Evolutionary conservation across 768 basidiomycete species (phyloP).

Genomic region (Neoboletus magnificus): DNA sequence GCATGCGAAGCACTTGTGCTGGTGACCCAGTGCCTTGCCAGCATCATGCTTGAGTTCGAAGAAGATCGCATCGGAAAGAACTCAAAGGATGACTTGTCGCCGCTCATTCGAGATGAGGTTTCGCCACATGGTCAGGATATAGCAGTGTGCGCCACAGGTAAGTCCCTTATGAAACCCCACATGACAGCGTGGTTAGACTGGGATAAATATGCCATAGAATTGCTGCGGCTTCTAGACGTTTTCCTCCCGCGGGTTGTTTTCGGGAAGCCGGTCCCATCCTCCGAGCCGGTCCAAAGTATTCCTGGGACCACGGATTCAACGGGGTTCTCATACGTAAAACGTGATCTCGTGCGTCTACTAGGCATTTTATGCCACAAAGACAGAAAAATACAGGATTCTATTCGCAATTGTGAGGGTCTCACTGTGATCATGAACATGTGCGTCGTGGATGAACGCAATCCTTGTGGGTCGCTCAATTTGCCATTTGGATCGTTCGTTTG

Average conservation of each 20-base stretch:
- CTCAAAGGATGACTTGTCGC: slow-evolving; percentile 26
- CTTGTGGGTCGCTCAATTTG: slow-evolving; percentile 58
- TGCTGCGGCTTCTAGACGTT: slow-evolving; percentile 69
- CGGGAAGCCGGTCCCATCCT: slow-evolving; percentile 50
- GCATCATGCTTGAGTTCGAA: slow-evolving; percentile 47
- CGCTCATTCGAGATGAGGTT: slow-evolving; percentile 43
- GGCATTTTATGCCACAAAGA: slow-evolving; percentile 69
- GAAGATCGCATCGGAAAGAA: slow-evolving; percentile 29
- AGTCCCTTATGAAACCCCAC: slow-evolving; percentile 14
- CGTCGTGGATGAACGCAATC: slow-evolving; percentile 87
- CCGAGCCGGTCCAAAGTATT: slow-evolving; percentile 7
- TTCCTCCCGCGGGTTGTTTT: slow-evolving; percentile 86
- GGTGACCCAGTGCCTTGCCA: slow-evolving; percentile 70
- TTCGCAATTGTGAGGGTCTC: slow-evolving; percentile 69
- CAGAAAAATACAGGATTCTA: slow-evolving; percentile 68
- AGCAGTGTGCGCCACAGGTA: slow-evolving; percentile 59
- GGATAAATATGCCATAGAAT: slow-evolving; percentile 55
- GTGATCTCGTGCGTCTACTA: slow-evolving; percentile 86
- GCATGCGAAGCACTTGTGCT: slow-evolving; percentile 79
- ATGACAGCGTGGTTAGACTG: background rate
- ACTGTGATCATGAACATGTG: slow-evolving; percentile 84
- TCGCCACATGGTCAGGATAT: slow-evolving; percentile 42
- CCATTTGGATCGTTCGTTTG: background rate
- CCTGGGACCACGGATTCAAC: slow-evolving; percentile 37
- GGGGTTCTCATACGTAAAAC: slow-evolving; percentile 83